Conservation (phyloP, 2,329 filamentous ascomycete genomes). For the Monosporascus sp. region DNA sequence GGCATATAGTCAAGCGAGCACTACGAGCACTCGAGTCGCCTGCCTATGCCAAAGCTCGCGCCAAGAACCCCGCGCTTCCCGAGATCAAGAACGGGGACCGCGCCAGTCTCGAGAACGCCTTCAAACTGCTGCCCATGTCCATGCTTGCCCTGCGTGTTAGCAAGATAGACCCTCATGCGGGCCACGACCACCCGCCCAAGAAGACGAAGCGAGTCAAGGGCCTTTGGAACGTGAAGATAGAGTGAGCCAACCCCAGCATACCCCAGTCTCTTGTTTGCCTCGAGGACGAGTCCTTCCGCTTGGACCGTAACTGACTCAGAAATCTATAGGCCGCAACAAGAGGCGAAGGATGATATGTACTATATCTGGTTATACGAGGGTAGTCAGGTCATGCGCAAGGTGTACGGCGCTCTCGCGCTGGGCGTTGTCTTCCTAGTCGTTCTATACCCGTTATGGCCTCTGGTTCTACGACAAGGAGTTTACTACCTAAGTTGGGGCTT, state of each 20-base stretch:
- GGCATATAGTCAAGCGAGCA: slow-evolving; percentile 77
- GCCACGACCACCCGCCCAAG: slow-evolving; percentile 66
- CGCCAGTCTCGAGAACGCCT: slow-evolving; percentile 82
- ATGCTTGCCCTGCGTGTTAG: slow-evolving; percentile 86
- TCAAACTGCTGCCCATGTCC: slow-evolving; percentile 91
- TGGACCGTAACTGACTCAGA: neutral
- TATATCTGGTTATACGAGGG: slow-evolving; percentile 97
- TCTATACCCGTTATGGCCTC: slow-evolving; percentile 93
- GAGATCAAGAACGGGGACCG: slow-evolving; percentile 86
- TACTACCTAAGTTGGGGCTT: slow-evolving; percentile 97
- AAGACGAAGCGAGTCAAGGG: slow-evolving; percentile 89
- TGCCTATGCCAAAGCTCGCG: slow-evolving; percentile 81
- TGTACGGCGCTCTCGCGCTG: slow-evolving; percentile 81
- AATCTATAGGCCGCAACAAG: slow-evolving; percentile 66
- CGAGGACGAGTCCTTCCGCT: too few species aligned
- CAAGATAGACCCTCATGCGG: slow-evolving; percentile 74
- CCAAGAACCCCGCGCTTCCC: slow-evolving; percentile 85
- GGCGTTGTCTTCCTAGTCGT: slow-evolving; percentile 81
- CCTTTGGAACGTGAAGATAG: slow-evolving; percentile 90
- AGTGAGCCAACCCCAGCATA: slow-evolving; percentile 31
- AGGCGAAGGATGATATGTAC: slow-evolving; percentile 80
- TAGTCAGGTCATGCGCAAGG: slow-evolving; percentile 86
- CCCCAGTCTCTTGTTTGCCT: neutral
- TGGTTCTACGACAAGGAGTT: slow-evolving; percentile 84
- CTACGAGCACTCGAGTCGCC: slow-evolving; percentile 84